Conservation (phyloP, 176 grass and related monocot species). For the Musa beccarii region DNA sequence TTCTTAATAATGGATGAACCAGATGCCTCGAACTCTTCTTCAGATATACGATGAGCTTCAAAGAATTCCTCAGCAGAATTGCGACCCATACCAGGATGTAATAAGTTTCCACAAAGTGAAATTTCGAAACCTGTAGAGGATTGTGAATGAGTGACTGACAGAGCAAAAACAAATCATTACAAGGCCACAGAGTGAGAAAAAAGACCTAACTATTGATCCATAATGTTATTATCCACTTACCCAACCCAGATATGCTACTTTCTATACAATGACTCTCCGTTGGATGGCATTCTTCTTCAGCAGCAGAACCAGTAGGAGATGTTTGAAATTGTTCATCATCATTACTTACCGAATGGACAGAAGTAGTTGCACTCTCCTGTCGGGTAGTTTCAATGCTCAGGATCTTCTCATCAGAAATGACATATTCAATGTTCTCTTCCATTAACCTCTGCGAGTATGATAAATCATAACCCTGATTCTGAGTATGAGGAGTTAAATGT, state of each 20-base stretch:
- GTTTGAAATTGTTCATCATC: constrained; percentile 47
- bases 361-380: constrained; percentile 15
- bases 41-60: constrained; percentile 55
- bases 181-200: constrained; percentile 4
- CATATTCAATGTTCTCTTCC: constrained; percentile 14
- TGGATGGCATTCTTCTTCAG: constrained; percentile 49
- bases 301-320: constrained; percentile 35
- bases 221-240: constrained; percentile 24
- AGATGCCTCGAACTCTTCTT: constrained; percentile 69
- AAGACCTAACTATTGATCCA: constrained; percentile 12
- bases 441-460: constrained; percentile 22
- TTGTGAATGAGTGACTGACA: constrained; percentile 16
- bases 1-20: constrained; percentile 74
- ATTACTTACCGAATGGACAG: constrained; percentile 27
- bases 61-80: constrained; percentile 74
- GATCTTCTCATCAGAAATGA: constrained; percentile 20
- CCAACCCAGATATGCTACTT: constrained; percentile 27
- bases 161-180: neutral
- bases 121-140: constrained; percentile 59
- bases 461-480: constrained; percentile 20
- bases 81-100: constrained; percentile 60
- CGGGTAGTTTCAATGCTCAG: constrained; percentile 12
- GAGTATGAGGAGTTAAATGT: neutral
- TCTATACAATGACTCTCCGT: constrained; percentile 32
- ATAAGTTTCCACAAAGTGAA: constrained; percentile 79